Conservation (phyloP, 1,139 yeast species). For the Blastobotrys arbuscula region DNA sequence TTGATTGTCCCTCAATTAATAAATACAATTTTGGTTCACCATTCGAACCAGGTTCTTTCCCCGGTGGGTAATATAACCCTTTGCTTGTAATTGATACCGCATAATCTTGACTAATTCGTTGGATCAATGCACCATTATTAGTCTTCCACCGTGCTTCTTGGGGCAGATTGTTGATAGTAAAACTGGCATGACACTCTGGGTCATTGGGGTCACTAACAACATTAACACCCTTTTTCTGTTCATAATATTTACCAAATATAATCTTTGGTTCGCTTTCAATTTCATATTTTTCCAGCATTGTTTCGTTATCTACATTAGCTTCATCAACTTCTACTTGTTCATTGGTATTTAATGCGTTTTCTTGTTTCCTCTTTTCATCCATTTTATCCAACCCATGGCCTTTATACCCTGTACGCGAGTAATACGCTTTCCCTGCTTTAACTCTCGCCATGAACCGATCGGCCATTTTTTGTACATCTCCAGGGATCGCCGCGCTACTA, state of each 20-base stretch:
- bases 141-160: conserved; percentile 81
- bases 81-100: conserved; percentile 76
- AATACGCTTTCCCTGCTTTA: conserved; percentile 62
- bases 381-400: conserved; percentile 87
- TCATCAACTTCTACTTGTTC: conserved; percentile 17
- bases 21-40: conserved; percentile 75
- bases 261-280: background rate
- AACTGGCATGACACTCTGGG: conserved; percentile 55
- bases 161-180: conserved; percentile 81
- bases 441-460: conserved; percentile 55
- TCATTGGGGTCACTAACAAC: background rate
- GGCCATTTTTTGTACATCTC: conserved; percentile 49
- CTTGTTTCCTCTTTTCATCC: conserved; percentile 53
- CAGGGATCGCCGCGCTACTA: conserved; percentile 51
- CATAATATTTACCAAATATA: conserved; percentile 7
- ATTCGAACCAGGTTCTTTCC: conserved; percentile 37
- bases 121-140: conserved; percentile 60
- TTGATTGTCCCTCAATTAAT: conserved; percentile 71
- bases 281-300: conserved; percentile 3
- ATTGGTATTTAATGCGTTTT: conserved; percentile 33
- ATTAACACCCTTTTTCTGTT: background rate
- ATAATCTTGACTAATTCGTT: conserved; percentile 64
- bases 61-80: conserved; percentile 70
- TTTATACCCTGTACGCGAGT: conserved; percentile 61
- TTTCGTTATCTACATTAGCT: conserved; percentile 12